These are phyloP conservation scores for sorghum (Sorghum bicolor) DNA, from an alignment of 176 grass and related monocot species.

Conservation along the genomic window DNA sequence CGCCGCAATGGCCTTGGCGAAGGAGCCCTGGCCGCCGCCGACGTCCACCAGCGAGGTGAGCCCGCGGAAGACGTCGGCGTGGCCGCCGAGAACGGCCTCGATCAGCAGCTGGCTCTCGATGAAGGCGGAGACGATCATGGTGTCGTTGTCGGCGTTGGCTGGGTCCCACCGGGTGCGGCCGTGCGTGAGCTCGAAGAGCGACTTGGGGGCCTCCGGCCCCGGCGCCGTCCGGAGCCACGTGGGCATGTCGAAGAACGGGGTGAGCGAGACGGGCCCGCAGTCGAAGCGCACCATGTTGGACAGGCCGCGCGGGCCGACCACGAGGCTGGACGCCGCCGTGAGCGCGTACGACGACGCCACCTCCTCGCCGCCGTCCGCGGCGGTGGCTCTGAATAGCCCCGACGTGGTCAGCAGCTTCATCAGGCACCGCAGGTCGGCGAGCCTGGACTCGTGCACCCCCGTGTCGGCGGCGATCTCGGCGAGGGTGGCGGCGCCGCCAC, in stretches of 20 bases:
- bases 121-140: not conserved
- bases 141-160: not conserved
- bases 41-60: not conserved
- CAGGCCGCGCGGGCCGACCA: not conserved
- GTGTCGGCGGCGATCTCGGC: no score
- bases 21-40: not conserved
- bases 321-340: not conserved
- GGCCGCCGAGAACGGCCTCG: not conserved
- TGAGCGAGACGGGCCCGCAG: not conserved
- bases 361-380: not conserved
- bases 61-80: not conserved
- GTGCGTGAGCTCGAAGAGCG: conserved; percentile 5
- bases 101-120: not conserved
- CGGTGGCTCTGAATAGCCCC: not conserved
- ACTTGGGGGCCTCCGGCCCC: not conserved
- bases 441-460: no score
- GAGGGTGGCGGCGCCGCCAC: no score
- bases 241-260: not conserved
- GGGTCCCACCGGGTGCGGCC: not conserved
- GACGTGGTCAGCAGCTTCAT: not conserved
- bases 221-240: not conserved
- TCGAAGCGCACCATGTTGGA: not conserved
- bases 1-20: not conserved
- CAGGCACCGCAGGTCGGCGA: no score
- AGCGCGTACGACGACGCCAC: not conserved